phyloP scores from a whole-genome alignment of 192 early-diverging fungal species.

The Backusella circina region DNA sequence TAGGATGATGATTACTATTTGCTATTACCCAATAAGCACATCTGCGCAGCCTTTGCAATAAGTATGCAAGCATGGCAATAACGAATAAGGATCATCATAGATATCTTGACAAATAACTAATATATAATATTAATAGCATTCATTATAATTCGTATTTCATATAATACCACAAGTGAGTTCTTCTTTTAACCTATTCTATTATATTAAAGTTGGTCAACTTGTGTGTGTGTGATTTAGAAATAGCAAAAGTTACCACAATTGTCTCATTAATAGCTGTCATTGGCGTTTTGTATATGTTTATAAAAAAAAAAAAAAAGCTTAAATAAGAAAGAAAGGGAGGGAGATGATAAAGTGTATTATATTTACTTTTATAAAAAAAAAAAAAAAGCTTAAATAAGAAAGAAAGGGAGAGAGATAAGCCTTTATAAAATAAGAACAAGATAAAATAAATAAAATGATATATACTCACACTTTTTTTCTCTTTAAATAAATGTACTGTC shows the following conservation, averaged over 20 bases:
- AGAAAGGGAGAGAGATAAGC: too few relatives aligned
- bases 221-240: too few relatives aligned
- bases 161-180: conserved; percentile 3
- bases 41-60: neutral
- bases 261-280: neutral
- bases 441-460: neutral
- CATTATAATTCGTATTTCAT: neutral
- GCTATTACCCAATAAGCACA: neutral
- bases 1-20: neutral
- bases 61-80: neutral
- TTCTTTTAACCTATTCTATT: neutral
- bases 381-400: neutral
- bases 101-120: conserved; percentile 6
- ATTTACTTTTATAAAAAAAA: too few relatives aligned
- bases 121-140: neutral
- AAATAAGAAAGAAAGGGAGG: neutral
- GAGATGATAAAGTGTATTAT: too few relatives aligned
- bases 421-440: too few relatives aligned
- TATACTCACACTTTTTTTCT: neutral
- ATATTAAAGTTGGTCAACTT: too few relatives aligned
- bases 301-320: too few relatives aligned
- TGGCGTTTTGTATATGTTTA: neutral
- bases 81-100: neutral
- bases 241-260: conserved; percentile 1
- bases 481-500: neutral